Evolutionary conservation across 768 basidiomycete species (phyloP).

Genomic region (Peribolospora baueri): DNA sequence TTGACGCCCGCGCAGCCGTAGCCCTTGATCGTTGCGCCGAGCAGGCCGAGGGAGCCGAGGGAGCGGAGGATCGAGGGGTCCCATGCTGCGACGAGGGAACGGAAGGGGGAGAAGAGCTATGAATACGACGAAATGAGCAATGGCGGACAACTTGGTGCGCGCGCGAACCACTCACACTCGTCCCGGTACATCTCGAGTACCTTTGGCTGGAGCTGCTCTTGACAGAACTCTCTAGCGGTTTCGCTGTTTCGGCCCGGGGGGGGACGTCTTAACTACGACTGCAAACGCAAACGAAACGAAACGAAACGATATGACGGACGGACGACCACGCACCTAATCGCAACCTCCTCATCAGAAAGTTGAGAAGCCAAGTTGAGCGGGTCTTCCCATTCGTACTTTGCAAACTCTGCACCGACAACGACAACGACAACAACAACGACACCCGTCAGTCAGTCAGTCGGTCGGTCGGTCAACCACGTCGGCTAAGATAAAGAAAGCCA

Average conservation of each 20-base stretch:
- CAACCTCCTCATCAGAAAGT: slow-evolving; percentile 60
- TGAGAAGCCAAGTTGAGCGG: slow-evolving; percentile 53
- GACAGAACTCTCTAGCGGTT: slow-evolving; percentile 15
- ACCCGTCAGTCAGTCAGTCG: no score
- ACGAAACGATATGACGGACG: not conserved
- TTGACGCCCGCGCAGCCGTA: slow-evolving; percentile 84
- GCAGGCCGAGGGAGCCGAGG: slow-evolving; percentile 28
- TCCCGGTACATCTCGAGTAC: slow-evolving; percentile 71
- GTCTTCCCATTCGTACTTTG: slow-evolving; percentile 30
- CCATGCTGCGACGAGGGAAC: not conserved
- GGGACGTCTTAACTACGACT: slow-evolving; percentile 20
- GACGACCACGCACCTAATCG: slow-evolving; percentile 37
- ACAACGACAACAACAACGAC: no score
- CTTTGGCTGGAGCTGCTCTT: slow-evolving; percentile 67
- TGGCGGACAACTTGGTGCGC: not conserved
- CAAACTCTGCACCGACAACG: slow-evolving; percentile 12
- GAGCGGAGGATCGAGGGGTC: not conserved
- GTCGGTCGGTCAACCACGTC: no score
- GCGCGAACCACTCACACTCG: slow-evolving; percentile 33
- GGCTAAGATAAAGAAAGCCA: no score
- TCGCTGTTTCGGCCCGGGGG: slow-evolving; percentile 4
- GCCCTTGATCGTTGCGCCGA: slow-evolving; percentile 77
- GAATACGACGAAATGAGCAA: not conserved
- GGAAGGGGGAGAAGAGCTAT: not conserved
- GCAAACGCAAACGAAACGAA: slow-evolving; percentile 1